These are phyloP conservation scores for Tulasnella sp. DNA, from an alignment of 768 basidiomycete species.

Conservation along the genomic window DNA sequence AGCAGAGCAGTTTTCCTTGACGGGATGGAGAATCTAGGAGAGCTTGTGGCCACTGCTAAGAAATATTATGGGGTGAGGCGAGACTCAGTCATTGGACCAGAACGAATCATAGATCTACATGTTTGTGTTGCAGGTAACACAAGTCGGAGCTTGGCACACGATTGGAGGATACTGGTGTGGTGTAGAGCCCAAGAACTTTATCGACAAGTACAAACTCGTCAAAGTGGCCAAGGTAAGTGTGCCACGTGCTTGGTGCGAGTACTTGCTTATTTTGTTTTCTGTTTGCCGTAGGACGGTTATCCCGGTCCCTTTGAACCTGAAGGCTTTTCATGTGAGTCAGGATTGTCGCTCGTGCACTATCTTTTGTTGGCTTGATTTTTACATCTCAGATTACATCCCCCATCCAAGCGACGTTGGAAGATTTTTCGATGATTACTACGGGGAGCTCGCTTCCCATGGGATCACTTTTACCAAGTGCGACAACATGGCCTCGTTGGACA, in stretches of 20 bases:
- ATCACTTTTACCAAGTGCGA: conserved; percentile 16
- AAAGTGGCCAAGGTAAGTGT: conserved; percentile 14
- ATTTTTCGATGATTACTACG: conserved; percentile 17
- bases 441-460: conserved; percentile 2
- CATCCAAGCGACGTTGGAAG: conserved; percentile 9
- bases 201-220: conserved; percentile 12
- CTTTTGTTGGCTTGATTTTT: not conserved
- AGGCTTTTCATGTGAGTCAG: conserved; percentile 3
- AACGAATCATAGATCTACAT: not conserved
- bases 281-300: conserved; percentile 14
- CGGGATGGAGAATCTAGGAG: conserved; percentile 11
- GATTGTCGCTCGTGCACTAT: not conserved
- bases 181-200: conserved; percentile 13
- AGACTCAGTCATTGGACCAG: too few species aligned
- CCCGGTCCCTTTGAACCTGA: conserved; percentile 11
- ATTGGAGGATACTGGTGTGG: conserved; percentile 17
- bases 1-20: conserved; percentile 13
- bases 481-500: conserved; percentile 16
- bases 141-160: conserved; percentile 17
- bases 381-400: conserved; percentile 12
- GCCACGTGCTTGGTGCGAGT: too few species aligned
- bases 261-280: too few species aligned
- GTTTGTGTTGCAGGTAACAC: not conserved
- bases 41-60: conserved; percentile 10
- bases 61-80: conserved; percentile 14